These are phyloP conservation scores for Trichoderma cornu-damae DNA, from an alignment of 2,329 filamentous ascomycete genomes.

Conservation along the genomic window DNA sequence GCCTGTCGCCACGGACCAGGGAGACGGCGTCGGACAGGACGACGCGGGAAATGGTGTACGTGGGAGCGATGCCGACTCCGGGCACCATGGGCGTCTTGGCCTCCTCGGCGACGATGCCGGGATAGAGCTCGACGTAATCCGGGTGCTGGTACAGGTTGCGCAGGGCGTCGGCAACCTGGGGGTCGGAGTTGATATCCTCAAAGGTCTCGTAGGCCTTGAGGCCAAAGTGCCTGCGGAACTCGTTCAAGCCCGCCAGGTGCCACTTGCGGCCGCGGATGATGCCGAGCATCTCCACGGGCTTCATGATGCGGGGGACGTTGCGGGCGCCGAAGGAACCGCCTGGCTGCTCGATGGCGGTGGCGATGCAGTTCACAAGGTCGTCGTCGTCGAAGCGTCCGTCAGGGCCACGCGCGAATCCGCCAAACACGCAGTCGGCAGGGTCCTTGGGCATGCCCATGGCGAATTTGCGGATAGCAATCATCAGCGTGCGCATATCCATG, in stretches of 20 bases:
- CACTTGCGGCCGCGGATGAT: slow-evolving; percentile 73
- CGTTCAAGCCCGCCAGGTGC: slow-evolving; percentile 74
- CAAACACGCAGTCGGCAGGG: slow-evolving; percentile 64
- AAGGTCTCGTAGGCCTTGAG: slow-evolving; percentile 72
- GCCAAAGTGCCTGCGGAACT: slow-evolving; percentile 78
- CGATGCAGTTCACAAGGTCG: slow-evolving; percentile 66
- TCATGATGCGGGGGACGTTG: slow-evolving; percentile 68
- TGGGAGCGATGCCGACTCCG: slow-evolving; percentile 69
- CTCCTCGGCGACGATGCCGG: slow-evolving; percentile 70
- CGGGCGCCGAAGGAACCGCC: slow-evolving; percentile 68
- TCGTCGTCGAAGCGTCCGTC: slow-evolving; percentile 71
- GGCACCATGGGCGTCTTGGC: slow-evolving; percentile 68
- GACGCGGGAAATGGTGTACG: slow-evolving; percentile 71
- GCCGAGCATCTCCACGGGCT: slow-evolving; percentile 71
- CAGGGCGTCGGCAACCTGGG: slow-evolving; percentile 60
- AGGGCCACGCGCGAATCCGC: slow-evolving; percentile 55
- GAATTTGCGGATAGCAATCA: slow-evolving; percentile 58
- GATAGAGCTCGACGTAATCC: slow-evolving; percentile 75
- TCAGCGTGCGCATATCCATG: slow-evolving; percentile 56
- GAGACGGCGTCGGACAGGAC: slow-evolving; percentile 73
- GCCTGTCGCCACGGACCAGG: slow-evolving; percentile 71
- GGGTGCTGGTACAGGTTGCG: slow-evolving; percentile 69
- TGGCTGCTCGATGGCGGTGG: slow-evolving; percentile 68
- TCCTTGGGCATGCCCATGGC: slow-evolving; percentile 58
- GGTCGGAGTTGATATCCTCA: slow-evolving; percentile 78